Base-by-base conservation (phyloP, 2,329 filamentous ascomycete genomes). In the Epichloe glyceriae region DNA sequence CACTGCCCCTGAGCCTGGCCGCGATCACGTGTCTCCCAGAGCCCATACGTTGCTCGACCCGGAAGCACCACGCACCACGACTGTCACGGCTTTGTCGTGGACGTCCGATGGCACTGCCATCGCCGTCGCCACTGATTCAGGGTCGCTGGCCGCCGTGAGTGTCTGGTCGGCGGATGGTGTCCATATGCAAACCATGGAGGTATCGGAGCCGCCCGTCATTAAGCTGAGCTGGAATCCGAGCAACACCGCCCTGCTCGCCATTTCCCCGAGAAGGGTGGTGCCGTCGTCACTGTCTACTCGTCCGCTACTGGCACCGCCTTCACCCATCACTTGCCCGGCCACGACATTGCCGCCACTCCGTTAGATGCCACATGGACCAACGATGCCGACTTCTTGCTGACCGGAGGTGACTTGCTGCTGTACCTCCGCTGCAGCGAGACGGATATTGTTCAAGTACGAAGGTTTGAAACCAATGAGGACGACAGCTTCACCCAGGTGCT, bases 301-400 rank as follows among this genome's bases (percentile, higher is more conserved):
- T 67, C 72, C 0, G 57, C 61, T 2, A 68, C 67, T 1, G 64
- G 66, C 8, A 73, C 69, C 44, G 71, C 72, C 3, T 60, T 74
- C 3, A 73, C 73, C 2, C 73, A 78, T 55, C 63, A 67, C 22
- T 61, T 83, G 14, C 61, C 69, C 1, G 66, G 70, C 5, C 75
- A 81, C 56, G 73, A 77, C 54, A 66, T 80, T 34, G 66, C 66
- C 17, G 63, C 70, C 5, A 73, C 77, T 40, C 70, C 73, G 2
- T 65, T 82, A 4, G 80, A 84, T 59, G 79, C 73, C 4, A 68
- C 74, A 3, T 84, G 80, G 80, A 80, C 71, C 15, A 76, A 70
- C 56, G 74, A 80, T 49, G 67, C 68, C 11, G 75, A 81, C 26
- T 82, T 84, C 53, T 56, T 83, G 46, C 57, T 83, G 11, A 77